Conservation (phyloP, 140 eudicot species). For the Artemisia princeps region DNA sequence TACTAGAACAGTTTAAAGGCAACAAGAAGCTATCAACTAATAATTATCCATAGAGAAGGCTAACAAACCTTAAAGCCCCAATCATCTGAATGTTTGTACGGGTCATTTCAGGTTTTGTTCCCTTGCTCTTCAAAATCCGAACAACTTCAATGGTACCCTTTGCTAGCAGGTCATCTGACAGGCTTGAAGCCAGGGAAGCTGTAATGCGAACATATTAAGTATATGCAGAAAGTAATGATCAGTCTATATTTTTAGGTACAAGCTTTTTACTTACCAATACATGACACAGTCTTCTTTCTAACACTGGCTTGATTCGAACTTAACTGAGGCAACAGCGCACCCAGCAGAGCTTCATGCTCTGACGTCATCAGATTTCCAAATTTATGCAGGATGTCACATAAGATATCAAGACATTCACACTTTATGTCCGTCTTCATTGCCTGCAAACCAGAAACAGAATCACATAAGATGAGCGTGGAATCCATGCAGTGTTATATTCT, state of each 20-base stretch:
- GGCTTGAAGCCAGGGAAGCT: conserved; percentile 88
- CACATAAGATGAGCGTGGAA: neutral
- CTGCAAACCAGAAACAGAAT: conserved; percentile 32
- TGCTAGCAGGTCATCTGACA: conserved; percentile 93
- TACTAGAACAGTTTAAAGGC: neutral
- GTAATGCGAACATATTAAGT: conserved; percentile 20
- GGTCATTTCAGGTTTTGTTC: conserved; percentile 71
- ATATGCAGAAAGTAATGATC: neutral
- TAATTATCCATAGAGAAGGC: conserved; percentile 11
- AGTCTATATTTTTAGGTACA: neutral
- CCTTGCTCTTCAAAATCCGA: conserved; percentile 52
- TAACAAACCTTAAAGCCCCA: conserved; percentile 82
- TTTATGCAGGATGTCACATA: conserved; percentile 83
- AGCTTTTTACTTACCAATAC: conserved; percentile 59
- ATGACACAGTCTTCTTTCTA: conserved; percentile 90
- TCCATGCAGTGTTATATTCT: neutral
- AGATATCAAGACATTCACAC: conserved; percentile 91
- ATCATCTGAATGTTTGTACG: conserved; percentile 97
- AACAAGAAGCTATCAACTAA: neutral
- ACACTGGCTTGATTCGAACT: conserved; percentile 87
- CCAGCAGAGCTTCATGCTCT: conserved; percentile 68
- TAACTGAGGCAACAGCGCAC: conserved; percentile 80
- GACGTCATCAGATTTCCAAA: conserved; percentile 86
- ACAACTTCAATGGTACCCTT: conserved; percentile 87
- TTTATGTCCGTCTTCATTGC: conserved; percentile 77